phyloP scores from a whole-genome alignment of 2,329 filamentous ascomycete species.

The Leptographium galeiforme region DNA sequence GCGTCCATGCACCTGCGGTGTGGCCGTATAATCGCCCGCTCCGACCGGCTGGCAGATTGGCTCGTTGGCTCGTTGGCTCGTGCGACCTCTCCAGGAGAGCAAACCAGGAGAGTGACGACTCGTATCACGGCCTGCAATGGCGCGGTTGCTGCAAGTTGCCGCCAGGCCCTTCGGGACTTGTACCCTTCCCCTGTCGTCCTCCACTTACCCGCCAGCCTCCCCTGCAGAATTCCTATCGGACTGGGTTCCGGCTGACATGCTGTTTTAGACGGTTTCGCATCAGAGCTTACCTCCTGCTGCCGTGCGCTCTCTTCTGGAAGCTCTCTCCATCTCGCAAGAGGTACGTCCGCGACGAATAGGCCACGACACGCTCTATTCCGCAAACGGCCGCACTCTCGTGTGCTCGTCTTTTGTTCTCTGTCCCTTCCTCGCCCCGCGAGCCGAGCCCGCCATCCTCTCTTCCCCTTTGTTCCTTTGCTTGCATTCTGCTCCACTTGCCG shows the following conservation, averaged over 20 bases:
- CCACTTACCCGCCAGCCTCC: background rate
- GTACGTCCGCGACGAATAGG: background rate
- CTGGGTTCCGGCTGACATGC: slow-evolving; percentile 5
- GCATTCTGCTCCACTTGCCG: background rate
- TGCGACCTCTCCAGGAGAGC: too few species aligned
- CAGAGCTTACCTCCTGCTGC: background rate
- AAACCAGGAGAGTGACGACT: too few species aligned
- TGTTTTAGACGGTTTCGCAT: slow-evolving; percentile 10
- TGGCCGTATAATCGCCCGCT: too few species aligned
- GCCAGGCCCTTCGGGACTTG: background rate
- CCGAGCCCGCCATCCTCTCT: background rate
- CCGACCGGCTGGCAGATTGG: background rate
- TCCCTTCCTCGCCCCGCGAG: background rate
- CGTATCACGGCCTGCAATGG: background rate
- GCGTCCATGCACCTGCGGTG: too few species aligned
- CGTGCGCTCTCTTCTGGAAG: slow-evolving; percentile 10
- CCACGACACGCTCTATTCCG: background rate
- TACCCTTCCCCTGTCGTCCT: background rate
- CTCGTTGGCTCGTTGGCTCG: too few species aligned
- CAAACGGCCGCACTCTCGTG: background rate
- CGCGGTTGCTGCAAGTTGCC: background rate
- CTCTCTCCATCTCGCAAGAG: slow-evolving; percentile 2
- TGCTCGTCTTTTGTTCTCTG: background rate
- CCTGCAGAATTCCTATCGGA: background rate
- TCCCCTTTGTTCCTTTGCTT: background rate